These are phyloP conservation scores for Pezicula rhizophila DNA, from an alignment of 2,329 filamentous ascomycete genomes.

Conservation along the genomic window DNA sequence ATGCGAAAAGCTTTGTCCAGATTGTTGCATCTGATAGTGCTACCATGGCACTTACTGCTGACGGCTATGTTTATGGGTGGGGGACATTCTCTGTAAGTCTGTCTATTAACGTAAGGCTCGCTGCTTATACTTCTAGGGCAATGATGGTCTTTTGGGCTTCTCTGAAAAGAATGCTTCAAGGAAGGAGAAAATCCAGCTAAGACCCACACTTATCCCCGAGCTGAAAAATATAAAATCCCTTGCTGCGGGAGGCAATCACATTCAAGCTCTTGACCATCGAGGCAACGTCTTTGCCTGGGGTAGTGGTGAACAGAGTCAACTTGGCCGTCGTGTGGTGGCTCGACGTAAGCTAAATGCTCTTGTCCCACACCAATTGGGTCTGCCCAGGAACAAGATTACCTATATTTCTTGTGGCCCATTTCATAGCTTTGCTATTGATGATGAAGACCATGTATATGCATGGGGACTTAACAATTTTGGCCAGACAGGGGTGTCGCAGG, in stretches of 20 bases:
- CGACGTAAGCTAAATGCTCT: conserved; percentile 20
- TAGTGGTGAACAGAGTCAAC: conserved; percentile 61
- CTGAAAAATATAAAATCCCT: conserved; percentile 50
- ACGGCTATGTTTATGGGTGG: conserved; percentile 76
- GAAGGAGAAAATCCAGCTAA: conserved; percentile 20
- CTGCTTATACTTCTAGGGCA: conserved; percentile 38
- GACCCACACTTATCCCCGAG: conserved; percentile 46
- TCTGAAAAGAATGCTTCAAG: conserved; percentile 1
- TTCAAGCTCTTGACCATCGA: conserved; percentile 51
- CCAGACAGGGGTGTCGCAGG: conserved; percentile 65
- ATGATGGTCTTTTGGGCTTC: conserved; percentile 58
- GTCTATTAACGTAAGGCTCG: not conserved
- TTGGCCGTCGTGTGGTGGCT: conserved; percentile 43
- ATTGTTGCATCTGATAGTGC: conserved; percentile 67
- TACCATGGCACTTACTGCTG: conserved; percentile 68
- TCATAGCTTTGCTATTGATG: conserved; percentile 71
- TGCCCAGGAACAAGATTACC: conserved; percentile 22
- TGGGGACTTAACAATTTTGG: conserved; percentile 89
- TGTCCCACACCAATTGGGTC: conserved; percentile 26
- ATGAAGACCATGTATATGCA: conserved; percentile 64
- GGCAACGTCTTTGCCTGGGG: conserved; percentile 60
- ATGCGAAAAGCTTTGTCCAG: conserved; percentile 53
- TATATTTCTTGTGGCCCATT: conserved; percentile 59
- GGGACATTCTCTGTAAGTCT: conserved; percentile 66
- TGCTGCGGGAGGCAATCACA: conserved; percentile 51